phyloP scores from a whole-genome alignment of 306 rosid species.

The Lathyrus tuberosus region DNA sequence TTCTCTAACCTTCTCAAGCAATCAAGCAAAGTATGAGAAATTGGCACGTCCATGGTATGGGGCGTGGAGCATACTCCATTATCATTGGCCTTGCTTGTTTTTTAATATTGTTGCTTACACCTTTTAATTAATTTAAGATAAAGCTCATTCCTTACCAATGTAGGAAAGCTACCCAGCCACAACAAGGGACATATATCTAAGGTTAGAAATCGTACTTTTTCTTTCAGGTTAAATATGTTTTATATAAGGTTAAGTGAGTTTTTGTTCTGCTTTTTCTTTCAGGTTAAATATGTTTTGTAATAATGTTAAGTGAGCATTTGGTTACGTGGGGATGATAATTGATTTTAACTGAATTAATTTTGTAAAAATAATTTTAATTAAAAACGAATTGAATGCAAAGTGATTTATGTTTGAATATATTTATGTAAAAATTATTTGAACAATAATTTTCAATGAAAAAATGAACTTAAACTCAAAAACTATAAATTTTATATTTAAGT shows the following conservation, averaged over 20 bases:
- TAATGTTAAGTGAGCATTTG: too few species aligned
- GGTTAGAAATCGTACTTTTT: not conserved
- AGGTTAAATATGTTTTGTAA: not conserved
- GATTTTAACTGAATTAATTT: too few species aligned
- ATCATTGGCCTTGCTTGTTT: slow-evolving; percentile 19
- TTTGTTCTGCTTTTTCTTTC: not conserved
- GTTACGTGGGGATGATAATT: too few species aligned
- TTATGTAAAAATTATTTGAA: too few species aligned
- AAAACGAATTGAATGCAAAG: too few species aligned
- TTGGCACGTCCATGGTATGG: slow-evolving; percentile 1
- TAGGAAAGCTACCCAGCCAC: slow-evolving; percentile 2
- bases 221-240: not conserved
- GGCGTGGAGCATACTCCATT: slow-evolving; percentile 23
- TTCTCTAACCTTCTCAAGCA: not conserved
- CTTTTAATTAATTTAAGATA: slow-evolving; percentile 1
- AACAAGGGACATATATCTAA: not conserved
- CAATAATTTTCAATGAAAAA: too few species aligned
- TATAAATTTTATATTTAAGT: too few species aligned
- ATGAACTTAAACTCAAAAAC: too few species aligned
- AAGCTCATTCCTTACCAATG: slow-evolving; percentile 15
- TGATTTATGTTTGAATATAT: too few species aligned
- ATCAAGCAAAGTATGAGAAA: slow-evolving; percentile 16
- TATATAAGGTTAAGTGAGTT: too few species aligned
- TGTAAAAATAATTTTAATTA: too few species aligned
- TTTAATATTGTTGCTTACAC: not conserved